Conservation (phyloP, 1,284 basidiomycete species). For the Dichomitus squalens region DNA sequence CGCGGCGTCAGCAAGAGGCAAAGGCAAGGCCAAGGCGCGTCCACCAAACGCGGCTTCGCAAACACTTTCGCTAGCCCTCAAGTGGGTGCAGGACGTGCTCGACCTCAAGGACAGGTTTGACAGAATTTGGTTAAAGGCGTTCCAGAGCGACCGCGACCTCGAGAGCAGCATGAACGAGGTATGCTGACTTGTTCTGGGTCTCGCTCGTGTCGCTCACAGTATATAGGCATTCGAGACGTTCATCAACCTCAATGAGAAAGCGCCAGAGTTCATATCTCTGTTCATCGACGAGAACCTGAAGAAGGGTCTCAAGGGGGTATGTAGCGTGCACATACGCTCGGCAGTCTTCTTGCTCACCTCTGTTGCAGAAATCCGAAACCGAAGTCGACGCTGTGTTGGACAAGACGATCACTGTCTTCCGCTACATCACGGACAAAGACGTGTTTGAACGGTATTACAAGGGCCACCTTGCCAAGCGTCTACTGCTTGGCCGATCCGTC, state of each 20-base stretch:
- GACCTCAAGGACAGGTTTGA: conserved; percentile 94
- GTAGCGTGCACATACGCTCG: conserved; percentile 34
- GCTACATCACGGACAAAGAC: conserved; percentile 95
- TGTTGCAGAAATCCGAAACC: conserved; percentile 84
- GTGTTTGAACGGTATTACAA: conserved; percentile 99
- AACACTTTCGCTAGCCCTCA: conserved; percentile 65
- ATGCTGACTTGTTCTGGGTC: conserved; percentile 19
- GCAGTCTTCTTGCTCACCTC: neutral
- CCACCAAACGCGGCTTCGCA: conserved; percentile 44
- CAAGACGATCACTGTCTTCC: conserved; percentile 95
- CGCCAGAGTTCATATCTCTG: conserved; percentile 94
- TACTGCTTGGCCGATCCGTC: conserved; percentile 85
- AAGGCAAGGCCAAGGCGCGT: conserved; percentile 64
- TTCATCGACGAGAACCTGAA: conserved; percentile 98
- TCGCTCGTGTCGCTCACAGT: neutral
- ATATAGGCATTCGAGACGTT: conserved; percentile 89
- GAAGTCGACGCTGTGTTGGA: conserved; percentile 91
- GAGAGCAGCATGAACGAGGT: conserved; percentile 91
- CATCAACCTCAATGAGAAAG: conserved; percentile 87
- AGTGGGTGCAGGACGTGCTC: conserved; percentile 95
- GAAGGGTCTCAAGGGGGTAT: conserved; percentile 92
- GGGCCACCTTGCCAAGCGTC: conserved; percentile 89
- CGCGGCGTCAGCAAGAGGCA: conserved; percentile 51
- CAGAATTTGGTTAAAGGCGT: conserved; percentile 70
- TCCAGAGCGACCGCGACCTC: conserved; percentile 75